phyloP scores from a whole-genome alignment of 768 basidiomycete species.

The Cystofilobasidium capitatum region DNA sequence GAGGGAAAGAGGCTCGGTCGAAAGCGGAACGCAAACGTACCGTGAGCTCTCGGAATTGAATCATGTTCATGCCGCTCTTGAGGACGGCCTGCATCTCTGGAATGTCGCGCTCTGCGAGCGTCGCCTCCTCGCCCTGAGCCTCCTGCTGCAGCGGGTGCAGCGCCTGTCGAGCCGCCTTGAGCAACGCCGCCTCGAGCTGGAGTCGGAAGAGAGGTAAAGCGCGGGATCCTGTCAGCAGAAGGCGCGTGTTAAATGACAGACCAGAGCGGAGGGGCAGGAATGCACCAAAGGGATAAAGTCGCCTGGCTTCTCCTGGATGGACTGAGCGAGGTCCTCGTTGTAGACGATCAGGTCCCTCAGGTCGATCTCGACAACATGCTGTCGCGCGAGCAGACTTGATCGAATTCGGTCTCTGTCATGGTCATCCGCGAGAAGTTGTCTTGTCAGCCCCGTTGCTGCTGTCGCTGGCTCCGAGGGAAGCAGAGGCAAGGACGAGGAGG shows the following conservation, averaged over 20 bases:
- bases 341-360: constrained; percentile 58
- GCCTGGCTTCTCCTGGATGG: constrained; percentile 76
- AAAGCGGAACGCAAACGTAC: too few relatives aligned
- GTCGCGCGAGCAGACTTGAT: constrained; percentile 78
- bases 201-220: neutral
- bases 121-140: constrained; percentile 13
- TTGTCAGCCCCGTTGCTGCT: neutral
- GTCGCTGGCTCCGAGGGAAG: neutral
- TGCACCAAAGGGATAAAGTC: constrained; percentile 79
- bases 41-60: constrained; percentile 85
- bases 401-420: constrained; percentile 65
- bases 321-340: constrained; percentile 88
- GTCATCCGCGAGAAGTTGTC: neutral
- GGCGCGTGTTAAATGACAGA: neutral
- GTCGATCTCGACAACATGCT: constrained; percentile 77
- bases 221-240: neutral
- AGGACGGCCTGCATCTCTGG: constrained; percentile 79
- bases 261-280: constrained; percentile 14
- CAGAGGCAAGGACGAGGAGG: too few relatives aligned
- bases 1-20: neutral
- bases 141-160: constrained; percentile 57
- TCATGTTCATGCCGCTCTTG: constrained; percentile 80
- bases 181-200: constrained; percentile 85
- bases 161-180: constrained; percentile 70
- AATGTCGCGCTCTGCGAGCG: constrained; percentile 41